A percentile compares a stretch with the other conserved stretches of the same genome.
phyloP scores from a whole-genome alignment of 495 filamentous ascomycete genomes.

The Neurospora tetrasperma region DNA sequence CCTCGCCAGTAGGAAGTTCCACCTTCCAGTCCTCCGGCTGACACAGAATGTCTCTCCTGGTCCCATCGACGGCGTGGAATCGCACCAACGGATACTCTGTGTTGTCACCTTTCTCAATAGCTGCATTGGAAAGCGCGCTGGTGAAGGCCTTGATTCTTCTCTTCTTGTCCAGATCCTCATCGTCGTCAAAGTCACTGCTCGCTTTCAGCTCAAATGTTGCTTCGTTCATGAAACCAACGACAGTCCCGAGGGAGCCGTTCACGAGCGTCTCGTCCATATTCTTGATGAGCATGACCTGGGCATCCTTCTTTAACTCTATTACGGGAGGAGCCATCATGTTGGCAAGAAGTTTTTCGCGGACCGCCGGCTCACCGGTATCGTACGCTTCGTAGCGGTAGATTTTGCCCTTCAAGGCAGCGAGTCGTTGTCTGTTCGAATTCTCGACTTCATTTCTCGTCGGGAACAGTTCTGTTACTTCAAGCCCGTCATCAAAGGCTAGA shows the following conservation, averaged over 20 bases:
- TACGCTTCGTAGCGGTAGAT: constrained; percentile 54
- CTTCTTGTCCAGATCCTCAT: constrained; percentile 37
- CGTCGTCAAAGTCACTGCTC: constrained; percentile 43
- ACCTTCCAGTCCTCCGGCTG: constrained; percentile 89
- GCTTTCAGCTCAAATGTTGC: constrained; percentile 57
- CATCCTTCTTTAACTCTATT: constrained; percentile 77
- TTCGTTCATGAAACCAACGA: constrained; percentile 81
- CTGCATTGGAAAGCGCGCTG: constrained; percentile 16
- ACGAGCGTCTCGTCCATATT: constrained; percentile 92
- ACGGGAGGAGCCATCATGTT: constrained; percentile 85
- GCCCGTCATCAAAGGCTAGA: constrained; percentile 58
- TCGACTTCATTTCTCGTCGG: constrained; percentile 89
- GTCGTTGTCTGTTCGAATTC: constrained; percentile 63
- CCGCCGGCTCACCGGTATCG: constrained; percentile 63
- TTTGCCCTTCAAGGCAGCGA: constrained; percentile 60
- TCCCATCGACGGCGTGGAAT: constrained; percentile 71
- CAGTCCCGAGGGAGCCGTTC: constrained; percentile 84
- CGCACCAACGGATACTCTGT: constrained; percentile 69
- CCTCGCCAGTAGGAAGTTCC: constrained; percentile 87
- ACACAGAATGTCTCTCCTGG: constrained; percentile 65
- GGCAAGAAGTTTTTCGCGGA: constrained; percentile 66
- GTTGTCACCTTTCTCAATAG: constrained; percentile 23
- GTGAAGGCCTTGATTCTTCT: constrained; percentile 29
- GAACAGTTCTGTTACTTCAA: constrained; percentile 91
- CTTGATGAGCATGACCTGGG: constrained; percentile 99